Evolutionary conservation across 2,329 filamentous ascomycete genomes (phyloP).

Genomic region (Aureobasidium sp.): DNA sequence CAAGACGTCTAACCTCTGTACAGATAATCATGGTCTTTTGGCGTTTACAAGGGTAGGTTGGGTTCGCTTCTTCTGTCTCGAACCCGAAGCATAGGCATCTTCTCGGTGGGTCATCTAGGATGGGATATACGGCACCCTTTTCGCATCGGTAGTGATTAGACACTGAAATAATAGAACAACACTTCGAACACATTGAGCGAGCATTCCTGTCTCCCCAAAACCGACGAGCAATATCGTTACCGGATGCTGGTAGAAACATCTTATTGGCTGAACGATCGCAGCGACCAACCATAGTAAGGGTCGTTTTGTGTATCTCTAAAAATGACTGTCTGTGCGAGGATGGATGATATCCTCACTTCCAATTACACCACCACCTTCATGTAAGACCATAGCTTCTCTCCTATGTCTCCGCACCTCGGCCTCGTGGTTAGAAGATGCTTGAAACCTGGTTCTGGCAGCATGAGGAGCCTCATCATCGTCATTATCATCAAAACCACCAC

Average conservation of each 20-base stretch:
- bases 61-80: too few species aligned
- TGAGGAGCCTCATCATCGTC: conserved; percentile 21
- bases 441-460: conserved; percentile 43
- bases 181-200: neutral
- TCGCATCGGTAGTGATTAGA: neutral
- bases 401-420: conserved; percentile 62
- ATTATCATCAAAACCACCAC: neutral
- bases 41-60: neutral
- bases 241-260: too few species aligned
- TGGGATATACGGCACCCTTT: neutral
- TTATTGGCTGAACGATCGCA: too few species aligned
- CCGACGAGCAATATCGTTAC: too few species aligned
- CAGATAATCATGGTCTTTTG: neutral
- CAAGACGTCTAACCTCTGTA: neutral
- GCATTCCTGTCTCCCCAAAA: too few species aligned
- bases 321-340: neutral
- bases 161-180: neutral
- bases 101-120: neutral
- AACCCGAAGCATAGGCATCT: neutral
- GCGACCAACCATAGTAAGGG: too few species aligned
- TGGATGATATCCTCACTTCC: conserved; percentile 66
- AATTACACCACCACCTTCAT: conserved; percentile 71
- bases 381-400: conserved; percentile 83
- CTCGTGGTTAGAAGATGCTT: conserved; percentile 43
- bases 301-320: too few species aligned